phyloP scores from a whole-genome alignment of 129 eudicot genomes.

The Daucus carota region DH1_v3.0 NC_030383.2:62796501-62797000 shows the following conservation, averaged over 20 bases:
- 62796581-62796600: constrained; percentile 83
- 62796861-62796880: not conserved
- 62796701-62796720: not conserved
- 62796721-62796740: constrained; percentile 12
- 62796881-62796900: not conserved
- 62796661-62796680: not conserved
- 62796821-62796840: not conserved
- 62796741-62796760: constrained; percentile 89
- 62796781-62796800: constrained; percentile 82
- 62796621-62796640: constrained; percentile 56
- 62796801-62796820: constrained; percentile 63
- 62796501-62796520: not conserved
- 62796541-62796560: not conserved
- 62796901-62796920: not conserved
- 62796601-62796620: constrained; percentile 84
- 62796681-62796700: not conserved
- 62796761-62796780: constrained; percentile 91
- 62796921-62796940: not conserved
- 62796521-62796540: not conserved
- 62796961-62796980: not conserved
- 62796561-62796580: constrained; percentile 73
- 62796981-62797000: not conserved
- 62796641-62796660: not conserved
- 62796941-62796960: not conserved
- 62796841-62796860: not conserved